A percentile compares a stretch with the other conserved stretches of the same genome.
These are phyloP conservation scores for Aureobasidium sp. DNA, from an alignment of 2,329 filamentous ascomycete genomes.

Conservation along the genomic window DNA sequence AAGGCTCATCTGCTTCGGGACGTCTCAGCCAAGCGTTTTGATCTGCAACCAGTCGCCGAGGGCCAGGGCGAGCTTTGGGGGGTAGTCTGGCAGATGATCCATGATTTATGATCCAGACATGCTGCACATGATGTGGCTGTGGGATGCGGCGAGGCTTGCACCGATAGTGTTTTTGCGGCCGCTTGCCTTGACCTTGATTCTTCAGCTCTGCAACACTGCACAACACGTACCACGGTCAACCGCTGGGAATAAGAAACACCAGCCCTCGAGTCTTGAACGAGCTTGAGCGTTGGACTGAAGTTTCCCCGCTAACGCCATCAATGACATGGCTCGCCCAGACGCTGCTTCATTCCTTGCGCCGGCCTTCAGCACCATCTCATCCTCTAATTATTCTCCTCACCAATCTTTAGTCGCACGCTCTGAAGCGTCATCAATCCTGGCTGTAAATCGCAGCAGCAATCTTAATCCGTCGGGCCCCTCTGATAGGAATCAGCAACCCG, in stretches of 20 bases:
- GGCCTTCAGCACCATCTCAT: conserved; percentile 4
- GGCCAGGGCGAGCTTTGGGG: not conserved
- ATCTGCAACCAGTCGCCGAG: conserved; percentile 5
- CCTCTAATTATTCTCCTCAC: conserved; percentile 1
- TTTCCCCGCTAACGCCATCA: conserved; percentile 11
- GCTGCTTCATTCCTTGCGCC: conserved; percentile 9
- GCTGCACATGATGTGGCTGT: conserved; percentile 4
- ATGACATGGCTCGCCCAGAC: conserved; percentile 12
- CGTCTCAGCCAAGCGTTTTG: not conserved
- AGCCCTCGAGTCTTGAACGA: conserved; percentile 1
- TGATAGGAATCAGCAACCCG: conserved; percentile 7
- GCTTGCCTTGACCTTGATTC: not conserved
- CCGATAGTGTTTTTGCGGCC: not conserved
- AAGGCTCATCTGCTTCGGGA: not conserved
- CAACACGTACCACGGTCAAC: not conserved
- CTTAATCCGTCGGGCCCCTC: conserved; percentile 6
- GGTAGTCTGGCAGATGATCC: conserved; percentile 1
- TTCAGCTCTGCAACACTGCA: not conserved
- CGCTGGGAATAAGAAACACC: not conserved
- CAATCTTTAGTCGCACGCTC: not conserved
- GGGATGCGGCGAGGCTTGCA: not conserved
- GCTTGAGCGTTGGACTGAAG: conserved; percentile 9
- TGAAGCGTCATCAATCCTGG: conserved; percentile 12
- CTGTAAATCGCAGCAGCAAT: conserved; percentile 7
- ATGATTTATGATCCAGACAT: not conserved